Base-by-base conservation (phyloP, 2,329 filamentous ascomycete species). In the Microsporum ferrugineum region DNA sequence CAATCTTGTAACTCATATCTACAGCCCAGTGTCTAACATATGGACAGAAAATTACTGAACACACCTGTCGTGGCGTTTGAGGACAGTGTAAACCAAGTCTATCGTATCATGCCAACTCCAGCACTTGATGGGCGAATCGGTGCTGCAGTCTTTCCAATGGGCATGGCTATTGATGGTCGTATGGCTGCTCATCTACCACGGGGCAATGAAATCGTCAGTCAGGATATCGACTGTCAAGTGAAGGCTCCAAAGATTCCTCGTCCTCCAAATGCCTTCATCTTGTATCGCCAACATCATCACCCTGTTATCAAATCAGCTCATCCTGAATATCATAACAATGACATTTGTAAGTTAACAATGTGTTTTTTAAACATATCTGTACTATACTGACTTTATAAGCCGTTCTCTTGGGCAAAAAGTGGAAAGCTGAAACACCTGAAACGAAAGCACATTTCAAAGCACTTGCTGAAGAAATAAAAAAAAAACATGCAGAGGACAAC, bases 241-340 rank as follows among this genome's bases (percentile, higher is more conserved):
- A 73, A 71, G 60, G 53, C 68, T 36, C 39, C 64, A 29, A 76
- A 77, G 63, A 67, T 78, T 29, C 73, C 75, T 59, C 74, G 77
- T n/a, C 76, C 77, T 17, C 72, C 74, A 14, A 78, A 78, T 67
- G 73, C 74, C 3, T 78, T 77, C 67, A 78, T 78, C 60, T 68
- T 78, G 29, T 79, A 77, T 65, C 73, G 76, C 31, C 70, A 76
- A 64, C 68, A 75, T 51, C 70, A 75, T 59, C 73, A 76, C 62
- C 68, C 71, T 1, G 63, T 64, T 12, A 63, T 76, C 53, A 76
- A 74, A 60, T 72, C 69, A n/a, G 61, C 66, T 39, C 70, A 75
- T 61, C 75, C 75, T n/a, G 69, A 68, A 10, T 64, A 77, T 34
- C 71, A 75, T 59, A 79, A 78, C 67, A 78, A 78, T 61, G 68